Conservation (phyloP, 1,284 basidiomycete genomes). For the Austropuccinia psidii region DNA sequence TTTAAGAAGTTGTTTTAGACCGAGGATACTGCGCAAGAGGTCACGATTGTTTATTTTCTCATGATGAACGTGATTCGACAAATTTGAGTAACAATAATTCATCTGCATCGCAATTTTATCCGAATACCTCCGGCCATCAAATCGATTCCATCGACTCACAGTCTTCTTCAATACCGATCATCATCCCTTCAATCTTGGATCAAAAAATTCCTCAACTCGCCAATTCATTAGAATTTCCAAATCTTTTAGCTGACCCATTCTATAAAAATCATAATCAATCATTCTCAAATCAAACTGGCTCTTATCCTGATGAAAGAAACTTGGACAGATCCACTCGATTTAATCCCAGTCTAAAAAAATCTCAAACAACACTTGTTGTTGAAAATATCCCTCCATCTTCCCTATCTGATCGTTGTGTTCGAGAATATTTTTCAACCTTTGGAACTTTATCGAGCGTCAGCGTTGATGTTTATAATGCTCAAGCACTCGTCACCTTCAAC, state of each 20-base stretch:
- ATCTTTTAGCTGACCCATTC: background rate
- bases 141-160: background rate
- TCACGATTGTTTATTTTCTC: conserved; percentile 17
- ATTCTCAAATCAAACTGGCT: background rate
- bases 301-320: background rate
- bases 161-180: background rate
- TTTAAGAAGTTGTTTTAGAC: background rate
- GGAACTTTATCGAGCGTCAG: conserved; percentile 4
- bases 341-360: background rate
- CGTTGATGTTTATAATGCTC: conserved; percentile 16
- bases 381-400: conserved; percentile 33
- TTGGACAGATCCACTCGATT: background rate
- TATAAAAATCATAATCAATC: background rate
- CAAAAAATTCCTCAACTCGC: conserved; percentile 14
- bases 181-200: background rate
- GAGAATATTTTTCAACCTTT: conserved; percentile 27
- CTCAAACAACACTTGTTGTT: conserved; percentile 13
- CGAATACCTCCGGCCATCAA: background rate
- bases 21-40: conserved; percentile 34
- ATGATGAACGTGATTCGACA: conserved; percentile 14
- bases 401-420: conserved; percentile 19
- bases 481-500: conserved; percentile 25
- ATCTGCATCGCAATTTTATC: background rate
- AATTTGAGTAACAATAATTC: background rate
- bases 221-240: background rate